Evolutionary conservation across 1,139 yeast genomes (phyloP).

Genomic region (Magnusiomyces ingens): DNA sequence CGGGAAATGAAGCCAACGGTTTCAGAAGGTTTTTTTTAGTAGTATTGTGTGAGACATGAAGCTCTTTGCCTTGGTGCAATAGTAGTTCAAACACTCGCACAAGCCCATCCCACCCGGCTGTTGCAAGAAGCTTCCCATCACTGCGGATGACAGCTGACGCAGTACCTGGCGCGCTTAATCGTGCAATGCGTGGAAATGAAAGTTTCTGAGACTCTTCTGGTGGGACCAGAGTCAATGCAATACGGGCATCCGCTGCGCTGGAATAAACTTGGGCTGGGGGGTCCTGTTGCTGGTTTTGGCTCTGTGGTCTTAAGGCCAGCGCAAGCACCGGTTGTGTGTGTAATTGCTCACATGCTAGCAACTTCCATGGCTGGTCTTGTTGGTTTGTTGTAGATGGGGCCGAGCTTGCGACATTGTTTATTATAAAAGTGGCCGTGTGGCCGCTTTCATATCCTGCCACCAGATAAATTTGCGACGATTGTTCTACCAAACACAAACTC

Average conservation of each 20-base stretch:
- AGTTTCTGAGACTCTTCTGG: slow-evolving; percentile 13
- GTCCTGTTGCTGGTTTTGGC: slow-evolving; percentile 2
- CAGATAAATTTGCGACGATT: slow-evolving; percentile 16
- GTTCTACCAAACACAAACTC: slow-evolving; percentile 26
- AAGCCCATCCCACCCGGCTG: slow-evolving; percentile 39
- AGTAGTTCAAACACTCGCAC: slow-evolving; percentile 29
- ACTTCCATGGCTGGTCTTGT: not conserved
- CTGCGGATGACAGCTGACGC: slow-evolving; percentile 23
- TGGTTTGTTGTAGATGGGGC: slow-evolving; percentile 12
- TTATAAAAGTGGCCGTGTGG: slow-evolving; percentile 27
- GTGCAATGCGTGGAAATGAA: slow-evolving; percentile 10
- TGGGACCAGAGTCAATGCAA: slow-evolving; percentile 14
- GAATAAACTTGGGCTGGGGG: slow-evolving; percentile 15
- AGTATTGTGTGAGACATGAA: not conserved
- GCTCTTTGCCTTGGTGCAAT: slow-evolving; percentile 3
- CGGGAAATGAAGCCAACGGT: slow-evolving; percentile 29
- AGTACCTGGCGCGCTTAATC: slow-evolving; percentile 3
- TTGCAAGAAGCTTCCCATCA: slow-evolving; percentile 29
- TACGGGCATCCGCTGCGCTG: slow-evolving; percentile 30
- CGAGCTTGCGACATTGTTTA: slow-evolving; percentile 31
- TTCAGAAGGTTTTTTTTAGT: slow-evolving; percentile 16
- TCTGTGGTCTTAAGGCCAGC: slow-evolving; percentile 17
- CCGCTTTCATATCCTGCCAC: slow-evolving; percentile 39
- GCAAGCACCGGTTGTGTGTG: slow-evolving; percentile 35
- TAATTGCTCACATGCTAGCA: not conserved